Base-by-base conservation (phyloP, 1,139 yeast species). In the Pichia kudriavzevii region DNA sequence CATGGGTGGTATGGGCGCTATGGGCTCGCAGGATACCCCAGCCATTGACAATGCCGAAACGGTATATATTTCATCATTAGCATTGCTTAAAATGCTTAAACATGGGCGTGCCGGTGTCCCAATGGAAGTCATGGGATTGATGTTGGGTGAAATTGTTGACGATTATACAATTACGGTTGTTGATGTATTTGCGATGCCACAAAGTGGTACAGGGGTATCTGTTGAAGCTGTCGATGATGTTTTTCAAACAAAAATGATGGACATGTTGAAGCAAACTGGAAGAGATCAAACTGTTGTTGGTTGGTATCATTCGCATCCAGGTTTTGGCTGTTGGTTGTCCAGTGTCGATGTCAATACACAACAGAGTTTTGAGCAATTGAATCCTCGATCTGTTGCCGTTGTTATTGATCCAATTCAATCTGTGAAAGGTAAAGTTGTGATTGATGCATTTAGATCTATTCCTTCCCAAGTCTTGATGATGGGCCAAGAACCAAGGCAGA, bases 31-130 rank as follows among this genome's bases (percentile, higher is more conserved):
- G 25, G 95, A 82, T 51, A 76, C 81, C 2, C 88, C 93, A 9
- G 81, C 84, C 28, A 84, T 88, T 40, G 98, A 91, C 61, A 88
- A 91, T 52, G 81, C 95, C 23, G 98, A 91, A 63, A 88, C 97
- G 1, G 96, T 91, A 8, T 87, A 91, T 61, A 87, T 93, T 41
- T 91, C 98, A 24, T 87, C 97, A 25, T 70, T 93, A 51, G 99
- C 99, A 3, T 66, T 93, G 40, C 69, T 93, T 44, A 93, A 93
- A 61, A 91, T 91, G 98, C 74, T 91, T 55, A 91, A 88, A 61
- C 98, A 91, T 57, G 97, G 98, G 30, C 72, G 97, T 54, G 97
- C 98, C 1, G 99, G 99, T 56, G 98, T 93, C 37, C 99, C 99
- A 13, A 93, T 93, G 99, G 99, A 93, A 66, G 99, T 93, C 33